Evolutionary conservation across 2,329 filamentous ascomycete genomes (phyloP).

Genomic region (Verticillium isaacii): DNA sequence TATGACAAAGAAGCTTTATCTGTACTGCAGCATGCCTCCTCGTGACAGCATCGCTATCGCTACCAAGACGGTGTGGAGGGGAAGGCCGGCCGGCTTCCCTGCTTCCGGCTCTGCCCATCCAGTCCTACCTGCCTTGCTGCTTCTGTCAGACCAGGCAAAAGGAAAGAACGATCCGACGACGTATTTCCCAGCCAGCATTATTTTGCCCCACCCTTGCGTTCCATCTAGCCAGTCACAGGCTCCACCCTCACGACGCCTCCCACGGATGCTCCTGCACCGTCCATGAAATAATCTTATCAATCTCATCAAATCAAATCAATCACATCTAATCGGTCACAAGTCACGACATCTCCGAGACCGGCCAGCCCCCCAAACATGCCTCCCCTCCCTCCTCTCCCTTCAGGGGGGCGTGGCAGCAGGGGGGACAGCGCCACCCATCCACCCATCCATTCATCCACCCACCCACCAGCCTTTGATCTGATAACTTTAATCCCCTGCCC

Average conservation of each 20-base stretch:
- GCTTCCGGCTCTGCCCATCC: too few species aligned
- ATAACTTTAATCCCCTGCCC: background rate
- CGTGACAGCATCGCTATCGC: too few species aligned
- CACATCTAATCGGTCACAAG: background rate
- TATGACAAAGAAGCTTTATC: too few species aligned
- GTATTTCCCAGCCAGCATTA: too few species aligned
- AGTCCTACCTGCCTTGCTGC: too few species aligned
- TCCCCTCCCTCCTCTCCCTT: background rate
- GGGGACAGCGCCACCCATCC: background rate
- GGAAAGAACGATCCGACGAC: background rate
- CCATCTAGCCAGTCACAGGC: background rate
- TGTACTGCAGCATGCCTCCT: too few species aligned
- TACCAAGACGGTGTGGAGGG: too few species aligned
- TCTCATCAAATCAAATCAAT: constrained; percentile 3
- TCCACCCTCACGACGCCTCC: background rate
- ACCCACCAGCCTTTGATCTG: background rate
- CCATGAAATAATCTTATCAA: constrained; percentile 2
- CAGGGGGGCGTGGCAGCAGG: background rate
- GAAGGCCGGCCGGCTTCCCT: too few species aligned
- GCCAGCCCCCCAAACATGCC: background rate
- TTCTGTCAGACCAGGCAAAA: background rate
- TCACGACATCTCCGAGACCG: background rate
- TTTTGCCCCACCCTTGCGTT: background rate
- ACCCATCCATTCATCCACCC: background rate
- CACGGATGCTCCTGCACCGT: background rate